phyloP scores from a whole-genome alignment of 331 rosid genomes.

The Malus hybrid region DNA sequence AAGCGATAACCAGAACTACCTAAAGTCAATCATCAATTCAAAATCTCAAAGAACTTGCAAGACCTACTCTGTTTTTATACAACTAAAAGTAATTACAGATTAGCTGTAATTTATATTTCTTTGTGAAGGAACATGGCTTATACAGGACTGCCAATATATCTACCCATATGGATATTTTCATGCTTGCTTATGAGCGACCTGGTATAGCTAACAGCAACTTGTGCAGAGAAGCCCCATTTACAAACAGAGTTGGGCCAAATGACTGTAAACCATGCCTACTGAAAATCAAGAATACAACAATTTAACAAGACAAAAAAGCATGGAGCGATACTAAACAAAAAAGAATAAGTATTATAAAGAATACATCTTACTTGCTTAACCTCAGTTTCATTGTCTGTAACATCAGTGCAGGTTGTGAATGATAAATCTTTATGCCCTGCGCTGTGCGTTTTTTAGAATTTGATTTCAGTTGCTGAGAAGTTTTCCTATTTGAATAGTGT shows the following conservation, averaged over 20 bases:
- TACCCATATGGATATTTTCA: background rate
- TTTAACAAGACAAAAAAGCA: background rate
- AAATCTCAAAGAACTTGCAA: background rate
- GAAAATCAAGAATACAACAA: background rate
- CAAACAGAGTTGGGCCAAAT: background rate
- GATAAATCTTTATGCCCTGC: slow-evolving; percentile 86
- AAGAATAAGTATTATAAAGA: background rate
- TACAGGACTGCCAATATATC: background rate
- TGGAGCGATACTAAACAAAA: background rate
- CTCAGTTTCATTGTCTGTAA: slow-evolving; percentile 91
- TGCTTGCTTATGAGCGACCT: background rate
- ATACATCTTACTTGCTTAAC: slow-evolving; percentile 79
- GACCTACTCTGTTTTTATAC: background rate
- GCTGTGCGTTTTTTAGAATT: slow-evolving; percentile 87
- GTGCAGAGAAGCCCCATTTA: background rate
- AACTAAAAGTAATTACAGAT: background rate
- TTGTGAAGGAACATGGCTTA: background rate
- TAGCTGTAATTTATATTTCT: background rate
- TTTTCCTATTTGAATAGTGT: slow-evolving; percentile 83
- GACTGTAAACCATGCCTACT: background rate
- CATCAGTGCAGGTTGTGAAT: slow-evolving; percentile 88
- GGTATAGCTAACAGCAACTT: background rate
- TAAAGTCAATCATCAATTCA: background rate
- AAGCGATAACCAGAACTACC: background rate
- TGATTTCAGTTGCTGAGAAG: slow-evolving; percentile 89